These are phyloP conservation scores for Boechera divaricarpa DNA, from an alignment of 345 rosid genomes.

Conservation along the genomic window DNA sequence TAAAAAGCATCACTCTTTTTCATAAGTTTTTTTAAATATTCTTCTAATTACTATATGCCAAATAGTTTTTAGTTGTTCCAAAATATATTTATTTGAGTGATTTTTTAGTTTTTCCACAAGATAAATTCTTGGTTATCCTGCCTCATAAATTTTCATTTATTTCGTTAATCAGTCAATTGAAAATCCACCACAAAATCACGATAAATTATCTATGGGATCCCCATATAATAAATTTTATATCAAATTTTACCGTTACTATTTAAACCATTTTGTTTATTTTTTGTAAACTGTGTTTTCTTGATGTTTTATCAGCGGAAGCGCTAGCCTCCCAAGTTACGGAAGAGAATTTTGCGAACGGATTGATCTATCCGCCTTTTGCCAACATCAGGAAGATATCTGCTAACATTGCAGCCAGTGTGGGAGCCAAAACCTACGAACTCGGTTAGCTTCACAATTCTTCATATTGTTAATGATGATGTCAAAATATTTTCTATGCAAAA, in stretches of 20 bases:
- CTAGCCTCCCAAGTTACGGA: constrained; percentile 77
- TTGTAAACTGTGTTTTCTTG: neutral
- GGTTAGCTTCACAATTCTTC: constrained; percentile 54
- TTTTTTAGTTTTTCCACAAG: neutral
- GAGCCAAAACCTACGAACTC: constrained; percentile 87
- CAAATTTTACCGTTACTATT: neutral
- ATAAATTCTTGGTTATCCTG: neutral
- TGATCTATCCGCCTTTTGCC: constrained; percentile 89
- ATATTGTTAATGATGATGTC: neutral
- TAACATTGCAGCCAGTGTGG: constrained; percentile 83
- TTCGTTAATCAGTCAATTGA: neutral
- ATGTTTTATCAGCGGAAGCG: constrained; percentile 72
- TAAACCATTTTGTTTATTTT: neutral
- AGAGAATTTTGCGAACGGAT: constrained; percentile 68
- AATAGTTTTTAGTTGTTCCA: neutral
- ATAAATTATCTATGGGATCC: neutral
- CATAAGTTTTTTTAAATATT: neutral
- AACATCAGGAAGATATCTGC: constrained; percentile 94
- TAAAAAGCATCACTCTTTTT: neutral
- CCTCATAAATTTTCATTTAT: neutral
- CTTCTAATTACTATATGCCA: neutral
- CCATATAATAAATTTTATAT: neutral
- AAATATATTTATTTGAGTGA: neutral
- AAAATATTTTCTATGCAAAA: neutral
- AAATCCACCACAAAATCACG: neutral